Conservation (phyloP, 768 basidiomycete genomes). For the Dictyophora rubrovolvata region DNA sequence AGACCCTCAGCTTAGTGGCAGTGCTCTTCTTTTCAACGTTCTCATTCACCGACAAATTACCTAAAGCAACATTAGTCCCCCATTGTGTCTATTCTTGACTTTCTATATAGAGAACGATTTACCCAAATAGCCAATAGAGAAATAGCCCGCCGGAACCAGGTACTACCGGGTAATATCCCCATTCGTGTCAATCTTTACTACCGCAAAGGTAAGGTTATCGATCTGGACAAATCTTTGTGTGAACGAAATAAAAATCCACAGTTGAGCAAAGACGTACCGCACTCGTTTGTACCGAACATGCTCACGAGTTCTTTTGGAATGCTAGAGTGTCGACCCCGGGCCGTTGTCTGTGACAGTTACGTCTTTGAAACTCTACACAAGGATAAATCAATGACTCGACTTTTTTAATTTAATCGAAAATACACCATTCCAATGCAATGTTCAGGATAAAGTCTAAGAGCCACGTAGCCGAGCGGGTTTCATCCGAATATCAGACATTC, state of each 20-base stretch:
- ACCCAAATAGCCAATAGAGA: neutral
- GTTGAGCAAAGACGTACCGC: neutral
- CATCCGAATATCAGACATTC: neutral
- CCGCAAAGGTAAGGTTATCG: slow-evolving; percentile 67
- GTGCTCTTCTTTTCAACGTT: slow-evolving; percentile 76
- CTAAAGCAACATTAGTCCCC: slow-evolving; percentile 57
- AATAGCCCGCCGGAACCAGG: slow-evolving; percentile 15
- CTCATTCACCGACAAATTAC: slow-evolving; percentile 71
- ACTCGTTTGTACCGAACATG: slow-evolving; percentile 1
- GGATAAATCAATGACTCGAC: neutral
- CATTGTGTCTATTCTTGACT: slow-evolving; percentile 72
- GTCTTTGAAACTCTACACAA: slow-evolving; percentile 77
- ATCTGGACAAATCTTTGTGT: slow-evolving; percentile 71
- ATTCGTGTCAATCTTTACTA: slow-evolving; percentile 78
- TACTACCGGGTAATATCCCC: slow-evolving; percentile 91
- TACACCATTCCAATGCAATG: neutral
- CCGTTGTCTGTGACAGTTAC: slow-evolving; percentile 73
- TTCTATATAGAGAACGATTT: slow-evolving; percentile 53
- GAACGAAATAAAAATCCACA: neutral
- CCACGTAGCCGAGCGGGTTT: neutral
- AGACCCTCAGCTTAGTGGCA: slow-evolving; percentile 88
- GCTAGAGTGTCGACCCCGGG: slow-evolving; percentile 82
- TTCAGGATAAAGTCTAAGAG: neutral
- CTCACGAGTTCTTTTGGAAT: slow-evolving; percentile 64
- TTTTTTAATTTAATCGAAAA: slow-evolving; percentile 5